Evolutionary conservation across 1,284 basidiomycete species (phyloP), one percentile per base, ranked within the genome.

Genomic region (Fomitopsis betulina): DNA sequence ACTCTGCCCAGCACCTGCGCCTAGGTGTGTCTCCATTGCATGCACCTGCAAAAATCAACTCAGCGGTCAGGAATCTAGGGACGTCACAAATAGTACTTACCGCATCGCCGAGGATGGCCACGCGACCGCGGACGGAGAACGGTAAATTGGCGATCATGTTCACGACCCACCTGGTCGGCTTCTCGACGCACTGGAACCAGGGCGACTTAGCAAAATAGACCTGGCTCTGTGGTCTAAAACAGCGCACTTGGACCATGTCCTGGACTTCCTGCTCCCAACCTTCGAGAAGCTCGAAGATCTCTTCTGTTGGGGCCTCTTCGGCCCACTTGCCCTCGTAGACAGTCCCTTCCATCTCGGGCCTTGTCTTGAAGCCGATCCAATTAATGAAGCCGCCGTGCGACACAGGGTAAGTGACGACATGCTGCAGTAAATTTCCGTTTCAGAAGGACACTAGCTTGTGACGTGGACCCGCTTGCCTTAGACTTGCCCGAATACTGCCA

Each of bases 1-100:
- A 2, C 79, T 78, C 63, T 82, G 79, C 1, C 81, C 82, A 0
- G 80, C 82, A 38, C 81, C 81, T 2, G 79, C 78, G 21, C 79
- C 81, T 65, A 79, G 76, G 67, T 79, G 76, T 1, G 81, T 77
- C 4, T 70, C 59, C 76, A 79, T 81, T 0, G 79, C 81, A 62
- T 84, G 81, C 6, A 79, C 79, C 81, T 83, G 53, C 4, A 27
- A n/a, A 9, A 21, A 25, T 49, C 19, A 8, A 32, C 53, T 51
- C 23, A 42, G 27, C 47, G n/a, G n/a, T n/a, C 30, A 47, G 32
- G 25, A 10, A 17, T 5, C 32, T 13, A 30, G 43, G 9, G 27
- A 25, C 19, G 43, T n/a, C 32, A 13, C 25, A 5, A 17, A 25
- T 27, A 33, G 40, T 7, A 63, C 71, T 19, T 58, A 76, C 80